A percentile compares a stretch with the other conserved stretches of the same genome.
Conservation (phyloP, 148 eudicot genomes). For the Cornus suecica region DNA sequence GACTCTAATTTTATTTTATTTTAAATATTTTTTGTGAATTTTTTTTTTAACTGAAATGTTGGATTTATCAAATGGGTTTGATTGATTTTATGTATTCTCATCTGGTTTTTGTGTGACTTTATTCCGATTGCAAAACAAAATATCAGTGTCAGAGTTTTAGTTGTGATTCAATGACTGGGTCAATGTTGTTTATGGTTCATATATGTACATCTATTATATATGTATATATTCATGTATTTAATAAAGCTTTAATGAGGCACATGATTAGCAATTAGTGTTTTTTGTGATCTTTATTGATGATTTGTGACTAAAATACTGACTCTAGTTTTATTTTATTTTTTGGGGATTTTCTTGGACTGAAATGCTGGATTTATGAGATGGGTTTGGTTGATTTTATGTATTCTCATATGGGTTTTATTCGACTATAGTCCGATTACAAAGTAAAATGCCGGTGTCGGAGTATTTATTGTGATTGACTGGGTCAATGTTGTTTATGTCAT, state of each 20-base stretch:
- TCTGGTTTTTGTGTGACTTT: constrained; percentile 12
- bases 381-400: constrained; percentile 16
- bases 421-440: background rate
- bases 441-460: background rate
- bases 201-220: too few relatives aligned
- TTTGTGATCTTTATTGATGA: background rate
- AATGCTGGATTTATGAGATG: constrained; percentile 24
- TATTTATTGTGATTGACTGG: too few relatives aligned
- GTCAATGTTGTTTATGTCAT: too few relatives aligned
- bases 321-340: background rate
- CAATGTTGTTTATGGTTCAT: constrained; percentile 7
- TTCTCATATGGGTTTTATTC: constrained; percentile 19
- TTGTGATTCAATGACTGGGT: background rate
- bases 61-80: constrained; percentile 20
- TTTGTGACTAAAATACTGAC: constrained; percentile 12
- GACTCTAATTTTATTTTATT: background rate
- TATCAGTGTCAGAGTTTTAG: background rate
- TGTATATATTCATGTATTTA: too few relatives aligned
- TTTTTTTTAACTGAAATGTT: constrained; percentile 16
- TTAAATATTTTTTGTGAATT: too few relatives aligned
- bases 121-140: constrained; percentile 5
- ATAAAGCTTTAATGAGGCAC: too few relatives aligned
- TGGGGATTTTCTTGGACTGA: background rate
- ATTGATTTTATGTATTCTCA: constrained; percentile 16
- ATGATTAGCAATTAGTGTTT: background rate